Evolutionary conservation across 192 early-diverging fungal genomes (phyloP).

Genomic region (Chytriomyces sp.): DNA sequence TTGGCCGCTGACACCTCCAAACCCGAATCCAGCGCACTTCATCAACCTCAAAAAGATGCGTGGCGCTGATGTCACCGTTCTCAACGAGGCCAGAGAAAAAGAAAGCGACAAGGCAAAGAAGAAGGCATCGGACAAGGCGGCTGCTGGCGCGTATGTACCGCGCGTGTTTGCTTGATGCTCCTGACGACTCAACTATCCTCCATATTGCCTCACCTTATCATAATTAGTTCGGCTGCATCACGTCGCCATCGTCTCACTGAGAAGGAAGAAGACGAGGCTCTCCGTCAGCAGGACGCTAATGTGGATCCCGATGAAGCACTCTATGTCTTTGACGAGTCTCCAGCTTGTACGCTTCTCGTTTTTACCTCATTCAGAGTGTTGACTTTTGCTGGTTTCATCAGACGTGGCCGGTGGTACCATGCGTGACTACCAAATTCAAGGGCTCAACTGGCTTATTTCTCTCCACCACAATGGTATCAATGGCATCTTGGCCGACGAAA

Average conservation of each 20-base stretch:
- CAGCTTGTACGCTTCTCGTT: constrained; percentile 60
- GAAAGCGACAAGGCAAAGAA: constrained; percentile 50
- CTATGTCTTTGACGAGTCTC: constrained; percentile 86
- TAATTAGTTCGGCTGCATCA: constrained; percentile 47
- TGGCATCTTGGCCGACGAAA: constrained; percentile 98
- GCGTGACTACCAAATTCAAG: constrained; percentile 96
- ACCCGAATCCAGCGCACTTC: constrained; percentile 55
- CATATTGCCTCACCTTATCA: too few species aligned
- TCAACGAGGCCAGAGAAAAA: constrained; percentile 46
- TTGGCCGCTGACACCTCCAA: not conserved
- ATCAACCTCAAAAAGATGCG: constrained; percentile 57
- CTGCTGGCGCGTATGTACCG: not conserved
- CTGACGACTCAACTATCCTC: constrained; percentile 8
- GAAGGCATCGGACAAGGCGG: too few species aligned
- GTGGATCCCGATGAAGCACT: constrained; percentile 51
- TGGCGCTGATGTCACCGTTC: constrained; percentile 34
- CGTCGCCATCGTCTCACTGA: constrained; percentile 92
- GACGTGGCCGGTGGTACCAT: constrained; percentile 89
- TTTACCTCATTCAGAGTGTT: too few species aligned
- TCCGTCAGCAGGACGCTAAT: constrained; percentile 79
- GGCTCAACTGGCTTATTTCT: constrained; percentile 97
- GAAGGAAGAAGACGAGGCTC: constrained; percentile 95
- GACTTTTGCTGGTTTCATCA: too few species aligned
- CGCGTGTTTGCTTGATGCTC: not conserved
- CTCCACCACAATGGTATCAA: constrained; percentile 98